Base-by-base conservation (phyloP, 2,329 filamentous ascomycete species). In the Paecilomyces variotii region DNA sequence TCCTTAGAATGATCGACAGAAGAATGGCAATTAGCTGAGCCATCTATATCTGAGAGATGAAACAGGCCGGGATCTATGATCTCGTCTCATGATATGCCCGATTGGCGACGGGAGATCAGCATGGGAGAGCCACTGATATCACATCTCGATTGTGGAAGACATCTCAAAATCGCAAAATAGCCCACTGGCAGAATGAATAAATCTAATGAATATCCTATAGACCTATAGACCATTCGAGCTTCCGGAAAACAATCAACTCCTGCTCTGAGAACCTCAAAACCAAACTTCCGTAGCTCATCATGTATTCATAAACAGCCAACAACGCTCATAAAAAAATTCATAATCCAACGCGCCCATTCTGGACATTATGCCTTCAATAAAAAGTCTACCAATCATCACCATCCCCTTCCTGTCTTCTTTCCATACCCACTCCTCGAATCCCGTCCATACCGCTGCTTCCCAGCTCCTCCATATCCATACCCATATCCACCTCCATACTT, bases 401-500 rank as follows among this genome's bases (percentile, higher is more conserved):
- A 60, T 61, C 63, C 49, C 59, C 67, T 73, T 68, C 25, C 50
- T 9, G 50, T n/a, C 50, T n/a, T 52, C 30, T 30, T 32, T 7
- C 25, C 14, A 54, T 35, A 53, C 1, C 28, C 27, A 35, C 30
- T 28, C 53, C 53, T 54, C 27, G 50, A 52, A 28, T 27, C 53
- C 7, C 34, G 30, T 19, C 53, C 53, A 54, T 45, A 45, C 39
- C 39, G 39, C 39, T 45, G 39, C 39, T 14, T 45, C 14, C 39
- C 39, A 4, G 39, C 66, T 85, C 81, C 68, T 77, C 76, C 67
- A 55, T n/a, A n/a, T n/a, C 79, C 74, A 68, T 86, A 86, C 71
- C 87, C 84, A 70, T 64, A 80, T 68, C 81, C 83, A 87, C 49
- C 85, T 77, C 59, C 80, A 51, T 75, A 72, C 65, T 82, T 83